Evolutionary conservation across 116 monocot species (phyloP).

Genomic region (Trichopus zeylanicus): DNA sequence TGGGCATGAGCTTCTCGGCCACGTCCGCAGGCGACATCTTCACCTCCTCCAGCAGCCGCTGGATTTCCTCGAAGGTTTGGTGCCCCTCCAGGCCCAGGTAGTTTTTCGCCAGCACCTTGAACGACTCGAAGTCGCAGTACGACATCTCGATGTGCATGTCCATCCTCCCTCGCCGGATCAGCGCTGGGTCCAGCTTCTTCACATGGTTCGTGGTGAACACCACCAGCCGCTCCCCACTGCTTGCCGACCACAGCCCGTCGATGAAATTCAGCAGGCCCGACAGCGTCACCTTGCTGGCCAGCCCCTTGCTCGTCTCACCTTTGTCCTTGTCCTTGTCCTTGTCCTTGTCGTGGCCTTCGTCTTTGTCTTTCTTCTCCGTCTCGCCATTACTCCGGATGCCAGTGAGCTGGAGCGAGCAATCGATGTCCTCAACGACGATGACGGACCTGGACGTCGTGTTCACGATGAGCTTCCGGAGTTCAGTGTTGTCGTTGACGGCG

Average conservation of each 20-base stretch:
- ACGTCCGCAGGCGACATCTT: slow-evolving; percentile 24
- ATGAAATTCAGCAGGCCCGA: slow-evolving; percentile 35
- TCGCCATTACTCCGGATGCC: too few relatives aligned
- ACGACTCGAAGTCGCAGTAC: slow-evolving; percentile 24
- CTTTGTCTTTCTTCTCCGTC: too few relatives aligned
- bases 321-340: slow-evolving; percentile 17
- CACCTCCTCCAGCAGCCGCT: slow-evolving; percentile 5
- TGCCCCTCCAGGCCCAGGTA: slow-evolving; percentile 13
- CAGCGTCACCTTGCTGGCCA: slow-evolving; percentile 26
- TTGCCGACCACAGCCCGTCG: too few relatives aligned
- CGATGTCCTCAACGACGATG: slow-evolving; percentile 57
- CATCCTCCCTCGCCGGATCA: slow-evolving; percentile 33
- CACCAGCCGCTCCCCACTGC: slow-evolving; percentile 22
- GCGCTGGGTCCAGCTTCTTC: slow-evolving; percentile 26
- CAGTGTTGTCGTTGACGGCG: not conserved
- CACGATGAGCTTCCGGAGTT: not conserved
- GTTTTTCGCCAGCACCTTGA: too few relatives aligned
- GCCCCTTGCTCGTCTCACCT: too few relatives aligned
- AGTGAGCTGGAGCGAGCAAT: slow-evolving; percentile 29
- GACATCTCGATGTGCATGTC: slow-evolving; percentile 37
- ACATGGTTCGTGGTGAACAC: slow-evolving; percentile 36
- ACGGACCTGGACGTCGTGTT: not conserved
- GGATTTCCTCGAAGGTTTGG: slow-evolving; percentile 7
- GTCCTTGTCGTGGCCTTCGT: too few relatives aligned
- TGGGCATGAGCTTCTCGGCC: slow-evolving; percentile 21